phyloP scores from a whole-genome alignment of 2,329 filamentous ascomycete species.

The Xylariaceae sp. region DNA sequence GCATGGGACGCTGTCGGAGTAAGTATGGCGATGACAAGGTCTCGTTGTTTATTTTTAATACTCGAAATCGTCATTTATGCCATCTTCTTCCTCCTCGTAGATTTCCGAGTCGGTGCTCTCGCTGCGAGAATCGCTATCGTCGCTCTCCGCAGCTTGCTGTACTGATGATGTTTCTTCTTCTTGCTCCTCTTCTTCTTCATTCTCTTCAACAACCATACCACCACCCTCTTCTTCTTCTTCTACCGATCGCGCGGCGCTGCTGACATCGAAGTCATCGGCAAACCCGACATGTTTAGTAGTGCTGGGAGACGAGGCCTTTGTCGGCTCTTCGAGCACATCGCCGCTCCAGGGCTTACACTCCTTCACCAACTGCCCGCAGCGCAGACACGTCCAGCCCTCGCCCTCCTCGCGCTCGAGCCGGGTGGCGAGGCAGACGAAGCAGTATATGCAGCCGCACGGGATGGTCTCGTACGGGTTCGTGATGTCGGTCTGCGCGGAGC shows the following conservation, averaged over 20 bases:
- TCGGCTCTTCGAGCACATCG: constrained; percentile 65
- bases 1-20: no score
- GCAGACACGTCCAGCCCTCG: constrained; percentile 85
- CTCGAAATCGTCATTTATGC: constrained; percentile 25
- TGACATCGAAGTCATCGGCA: constrained; percentile 41
- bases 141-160: constrained; percentile 9
- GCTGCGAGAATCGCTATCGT: constrained; percentile 10
- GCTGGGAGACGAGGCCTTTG: constrained; percentile 32
- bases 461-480: constrained; percentile 93
- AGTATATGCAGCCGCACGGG: constrained; percentile 88
- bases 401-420: constrained; percentile 88
- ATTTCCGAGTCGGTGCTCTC: constrained; percentile 29
- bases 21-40: no score
- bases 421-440: constrained; percentile 90
- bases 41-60: constrained; percentile 15
- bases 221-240: constrained; percentile 19
- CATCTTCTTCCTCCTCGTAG: constrained; percentile 31
- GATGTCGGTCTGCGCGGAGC: constrained; percentile 84
- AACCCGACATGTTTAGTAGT: constrained; percentile 57
- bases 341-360: constrained; percentile 89
- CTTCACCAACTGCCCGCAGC: constrained; percentile 78
- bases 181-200: neutral
- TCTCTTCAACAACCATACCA: neutral
- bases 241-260: constrained; percentile 18
- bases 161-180: constrained; percentile 1